Base-by-base conservation (phyloP, 2,329 filamentous ascomycete species). In the Hansfordia pulvinata region DNA sequence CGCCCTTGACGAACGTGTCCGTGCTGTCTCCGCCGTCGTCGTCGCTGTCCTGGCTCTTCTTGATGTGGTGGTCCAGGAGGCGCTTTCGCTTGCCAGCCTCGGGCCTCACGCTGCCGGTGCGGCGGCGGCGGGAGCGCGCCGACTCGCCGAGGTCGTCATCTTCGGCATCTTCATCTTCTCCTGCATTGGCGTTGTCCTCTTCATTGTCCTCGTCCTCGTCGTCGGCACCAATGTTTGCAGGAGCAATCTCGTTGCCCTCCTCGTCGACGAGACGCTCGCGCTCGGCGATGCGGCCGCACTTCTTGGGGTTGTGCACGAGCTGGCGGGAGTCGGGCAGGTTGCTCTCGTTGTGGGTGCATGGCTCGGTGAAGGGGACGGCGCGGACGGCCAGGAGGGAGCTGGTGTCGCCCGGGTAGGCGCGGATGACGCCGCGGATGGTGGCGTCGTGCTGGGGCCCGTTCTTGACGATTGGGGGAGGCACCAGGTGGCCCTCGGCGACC, bases 401-500 rank as follows among this genome's bases (percentile, higher is more conserved):
- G 4, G 37, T 36, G 0, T 44, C 30, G 4, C 35, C n/a, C n/a
- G n/a, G 30, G 15, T 45, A 30, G 6, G 34, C 23, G 10, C 52
- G 47, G 27, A 54, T 36, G 17, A 39, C 47, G 2, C 54, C 53
- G 4, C 54, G 46, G 22, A 57, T 35, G 8, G 34, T 30, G 2
- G 37, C 37, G 26, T 49, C 43, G 7, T 35, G 25, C 1, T 25
- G 15, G 4, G 20, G 20, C 4, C 34, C 28, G 2, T 32, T 36
- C 1, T 36, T 25, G 3, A 41, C 38, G 0, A 40, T 32, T 29
- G 48, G 20, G 3, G 58, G 58, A 2, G 58, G 57, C 2, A 62
- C 50, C 5, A 56, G 27, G 25, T 58, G 52, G n/a, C 58, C 58
- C 31, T 58, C 49, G 6, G 46, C 41, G 10, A 54, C 26, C 9